Evolutionary conservation across 2,329 filamentous ascomycete genomes (phyloP).

Genomic region (Aquanectria penicillioides): DNA sequence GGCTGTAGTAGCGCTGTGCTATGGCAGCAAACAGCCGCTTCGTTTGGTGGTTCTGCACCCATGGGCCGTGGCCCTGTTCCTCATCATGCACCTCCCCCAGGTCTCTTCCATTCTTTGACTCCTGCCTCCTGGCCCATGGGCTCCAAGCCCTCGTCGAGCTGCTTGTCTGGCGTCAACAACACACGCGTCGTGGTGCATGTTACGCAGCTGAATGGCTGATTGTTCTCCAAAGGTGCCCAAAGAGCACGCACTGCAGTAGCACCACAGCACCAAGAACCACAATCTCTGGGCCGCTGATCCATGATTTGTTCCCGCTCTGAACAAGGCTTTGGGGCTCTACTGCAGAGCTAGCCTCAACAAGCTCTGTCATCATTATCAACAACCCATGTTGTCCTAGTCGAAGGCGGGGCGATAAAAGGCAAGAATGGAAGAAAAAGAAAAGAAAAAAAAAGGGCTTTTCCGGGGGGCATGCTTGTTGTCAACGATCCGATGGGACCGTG

Average conservation of each 20-base stretch:
- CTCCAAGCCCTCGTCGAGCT: no score
- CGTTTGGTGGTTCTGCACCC: no score
- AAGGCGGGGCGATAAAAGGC: slow-evolving; percentile 18
- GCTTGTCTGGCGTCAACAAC: slow-evolving; percentile 30
- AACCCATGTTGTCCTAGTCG: slow-evolving; percentile 4
- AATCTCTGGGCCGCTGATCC: neutral
- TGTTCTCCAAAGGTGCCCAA: slow-evolving; percentile 31
- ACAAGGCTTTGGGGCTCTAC: slow-evolving; percentile 17
- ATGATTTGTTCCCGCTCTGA: slow-evolving; percentile 13
- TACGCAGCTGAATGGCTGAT: slow-evolving; percentile 31
- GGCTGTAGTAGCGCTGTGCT: slow-evolving; percentile 4
- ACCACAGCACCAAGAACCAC: neutral
- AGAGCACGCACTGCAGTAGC: slow-evolving; percentile 12
- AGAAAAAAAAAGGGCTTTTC: slow-evolving; percentile 3
- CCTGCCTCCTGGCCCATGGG: slow-evolving; percentile 2
- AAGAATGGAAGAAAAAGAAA: neutral
- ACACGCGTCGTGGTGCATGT: slow-evolving; percentile 38
- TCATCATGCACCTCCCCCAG: slow-evolving; percentile 6
- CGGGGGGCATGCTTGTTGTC: slow-evolving; percentile 17
- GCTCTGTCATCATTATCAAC: neutral
- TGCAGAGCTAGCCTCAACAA: slow-evolving; percentile 20
- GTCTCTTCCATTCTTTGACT: neutral
- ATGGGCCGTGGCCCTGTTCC: neutral
- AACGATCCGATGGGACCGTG: slow-evolving; percentile 4
- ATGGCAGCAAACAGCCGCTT: no score